Evolutionary conservation across 2,329 filamentous ascomycete genomes (phyloP).

Genomic region (Colletotrichum abscissum): DNA sequence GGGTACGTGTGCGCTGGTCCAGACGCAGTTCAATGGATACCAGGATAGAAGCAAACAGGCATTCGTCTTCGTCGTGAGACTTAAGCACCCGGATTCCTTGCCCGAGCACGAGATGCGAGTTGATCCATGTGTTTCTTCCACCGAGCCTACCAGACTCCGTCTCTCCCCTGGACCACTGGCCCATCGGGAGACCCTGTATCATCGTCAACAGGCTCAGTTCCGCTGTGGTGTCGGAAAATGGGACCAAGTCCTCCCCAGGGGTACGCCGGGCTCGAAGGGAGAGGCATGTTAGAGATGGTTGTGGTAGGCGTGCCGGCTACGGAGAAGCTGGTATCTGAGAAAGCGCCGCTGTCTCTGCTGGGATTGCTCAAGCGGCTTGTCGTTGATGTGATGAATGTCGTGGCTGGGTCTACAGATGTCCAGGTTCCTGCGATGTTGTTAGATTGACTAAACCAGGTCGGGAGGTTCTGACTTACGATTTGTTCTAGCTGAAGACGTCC

Average conservation of each 20-base stretch:
- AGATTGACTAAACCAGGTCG: background rate
- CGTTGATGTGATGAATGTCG: constrained; percentile 31
- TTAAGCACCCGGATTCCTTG: background rate
- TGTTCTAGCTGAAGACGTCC: background rate
- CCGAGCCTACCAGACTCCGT: constrained; percentile 11
- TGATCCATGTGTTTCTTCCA: constrained; percentile 20
- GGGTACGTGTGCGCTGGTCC: background rate
- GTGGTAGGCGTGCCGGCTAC: constrained; percentile 13
- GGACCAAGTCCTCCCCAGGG: constrained; percentile 51
- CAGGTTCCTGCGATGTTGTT: constrained; percentile 7
- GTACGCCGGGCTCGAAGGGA: constrained; percentile 46
- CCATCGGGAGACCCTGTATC: background rate
- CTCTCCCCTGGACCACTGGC: background rate
- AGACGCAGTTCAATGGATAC: background rate
- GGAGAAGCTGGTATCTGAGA: background rate
- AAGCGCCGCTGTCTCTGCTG: background rate
- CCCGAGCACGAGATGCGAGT: background rate
- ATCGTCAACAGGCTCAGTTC: constrained; percentile 36
- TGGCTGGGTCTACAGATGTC: background rate
- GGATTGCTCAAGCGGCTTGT: background rate
- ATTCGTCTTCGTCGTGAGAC: background rate
- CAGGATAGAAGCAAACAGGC: background rate
- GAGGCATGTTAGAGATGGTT: constrained; percentile 25
- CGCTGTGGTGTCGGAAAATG: constrained; percentile 48
- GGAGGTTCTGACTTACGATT: constrained; percentile 3